Evolutionary conservation across 2,329 filamentous ascomycete genomes (phyloP), one percentile per base, ranked within the genome.

Genomic region (Coniochaeta sp.): DNA sequence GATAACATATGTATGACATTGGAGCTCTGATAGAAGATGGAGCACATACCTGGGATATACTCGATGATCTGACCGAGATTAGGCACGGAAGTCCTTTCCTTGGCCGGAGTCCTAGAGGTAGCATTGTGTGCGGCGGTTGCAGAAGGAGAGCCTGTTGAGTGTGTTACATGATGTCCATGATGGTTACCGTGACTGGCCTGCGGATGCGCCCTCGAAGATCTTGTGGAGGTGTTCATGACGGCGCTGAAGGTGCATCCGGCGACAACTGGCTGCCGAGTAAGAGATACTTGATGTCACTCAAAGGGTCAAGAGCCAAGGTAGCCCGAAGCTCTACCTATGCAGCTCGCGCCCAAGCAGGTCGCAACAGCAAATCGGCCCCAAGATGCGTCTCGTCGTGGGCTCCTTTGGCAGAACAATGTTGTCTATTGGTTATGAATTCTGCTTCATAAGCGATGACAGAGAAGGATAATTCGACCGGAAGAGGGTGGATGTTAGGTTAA

Each of bases 61-160:
- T 97, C 93, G 72, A 97, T 93, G 68, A 96, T 87, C 79, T 96
- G 91, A 64, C 91, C 92, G 78, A 90, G 85, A 75, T 86, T 89
- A 73, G 68, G 76, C 65, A 80, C 78, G 74, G 80, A 79, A 65
- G 79, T 77, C 81, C 83, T 84, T 71, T 52, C 47, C 30, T 52
- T 52, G 47, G 22, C 47, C 4, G 17, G 28, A 8, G 54, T 24
- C n/a, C 10, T 56, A 28, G 52, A 55, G 26, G 52, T n/a, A 36
- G 6, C 52, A 36, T 16, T 30, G 16, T 30, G 34, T 24, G 22
- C 22, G 28, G 52, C 24, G 8, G 54, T 50, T 14, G 42, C 16
- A 55, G 58, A 60, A 61, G 36, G 58, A 59, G 52, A 55, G 44
- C 59, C 54, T 14, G 54, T 56, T 10, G 28, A 34, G 24, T 56